A percentile compares a stretch with the other conserved stretches of the same genome.
Evolutionary conservation across 371 early-diverging fungal species (phyloP).

Genomic region (Caulochytrium protostelioides): DNA sequence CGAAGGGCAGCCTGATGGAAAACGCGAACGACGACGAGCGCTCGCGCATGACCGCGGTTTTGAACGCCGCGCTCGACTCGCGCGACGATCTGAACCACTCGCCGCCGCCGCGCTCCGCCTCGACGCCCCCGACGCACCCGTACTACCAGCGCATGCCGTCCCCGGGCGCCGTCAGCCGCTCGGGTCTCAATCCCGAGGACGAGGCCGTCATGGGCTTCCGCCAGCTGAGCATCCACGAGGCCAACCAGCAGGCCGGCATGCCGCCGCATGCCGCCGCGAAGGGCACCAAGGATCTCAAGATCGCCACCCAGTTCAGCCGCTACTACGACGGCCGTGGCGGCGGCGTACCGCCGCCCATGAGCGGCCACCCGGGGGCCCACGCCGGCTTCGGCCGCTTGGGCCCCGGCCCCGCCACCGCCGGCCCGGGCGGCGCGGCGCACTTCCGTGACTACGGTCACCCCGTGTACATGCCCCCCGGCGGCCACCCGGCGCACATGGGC

Average conservation of each 20-base stretch:
- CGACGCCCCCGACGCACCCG: conserved; percentile 33
- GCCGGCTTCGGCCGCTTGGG: no score
- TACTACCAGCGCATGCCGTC: conserved; percentile 11
- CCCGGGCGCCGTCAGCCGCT: no score
- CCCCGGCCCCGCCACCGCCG: no score
- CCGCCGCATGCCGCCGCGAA: neutral
- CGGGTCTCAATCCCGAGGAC: neutral
- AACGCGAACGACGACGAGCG: conserved; percentile 5
- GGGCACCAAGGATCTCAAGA: no score
- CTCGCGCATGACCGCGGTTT: conserved; percentile 19
- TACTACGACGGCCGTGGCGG: no score
- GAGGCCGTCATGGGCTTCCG: neutral
- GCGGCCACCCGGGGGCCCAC: no score
- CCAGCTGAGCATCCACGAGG: neutral
- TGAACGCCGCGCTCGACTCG: conserved; percentile 31
- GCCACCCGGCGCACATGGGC: no score
- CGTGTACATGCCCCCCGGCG: no score
- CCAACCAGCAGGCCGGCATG: neutral
- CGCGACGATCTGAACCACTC: conserved; percentile 14
- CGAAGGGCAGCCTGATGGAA: neutral
- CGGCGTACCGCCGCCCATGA: no score
- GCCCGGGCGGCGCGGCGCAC: no score
- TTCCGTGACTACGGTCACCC: no score
- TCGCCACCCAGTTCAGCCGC: no score
- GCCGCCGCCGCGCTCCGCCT: conserved; percentile 30